Base-by-base conservation (phyloP, 2,329 filamentous ascomycete genomes). In the Xylariaceae sp. region DNA sequence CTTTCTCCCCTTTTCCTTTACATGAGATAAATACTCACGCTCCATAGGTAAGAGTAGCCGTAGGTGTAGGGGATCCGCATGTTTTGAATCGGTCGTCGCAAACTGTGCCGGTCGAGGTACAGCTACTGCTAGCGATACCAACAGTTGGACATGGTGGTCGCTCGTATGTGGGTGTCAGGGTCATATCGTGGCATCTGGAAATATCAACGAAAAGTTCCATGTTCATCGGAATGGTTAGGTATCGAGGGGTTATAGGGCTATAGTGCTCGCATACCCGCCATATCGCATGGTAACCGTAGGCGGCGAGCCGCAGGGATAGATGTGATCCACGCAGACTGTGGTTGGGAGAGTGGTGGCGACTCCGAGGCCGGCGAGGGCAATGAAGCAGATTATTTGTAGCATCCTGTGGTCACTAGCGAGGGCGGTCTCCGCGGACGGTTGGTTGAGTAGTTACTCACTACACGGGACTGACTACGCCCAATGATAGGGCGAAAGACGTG, bases 21-120 rank as follows among this genome's bases (percentile, higher is more conserved):
- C 26, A 4, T 6, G 19, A 41, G 6, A 19, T 39, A n/a, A 29
- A 30, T 39, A 30, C 59, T 57, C 30, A 61, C 57, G 43, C 55
- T 47, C 55, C 60, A 37, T 60, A 61, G 41, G 47, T 54, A 6
- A 61, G 12, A 29, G 43, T 51, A 4, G 61, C 57, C 2, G 65
- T 65, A 1, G 60, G 55, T 11, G 59, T 59, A 7, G 64, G 63
- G 0, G 60, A 56, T 41, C 64, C 65, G 42, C 65, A 68, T 1
- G 54, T 58, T 56, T 52, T 60, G 45, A 63, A 40, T 35, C 52
- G 50, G n/a, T 66, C 65, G 19, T 61, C 60, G 47, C 65, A 68
- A 6, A 61, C 31, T 19, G 61, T 64, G 9, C 60, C 60, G 1
- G 62, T 63, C 32, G 50, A 62, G 3, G 59, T 62, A 47, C 64